Base-by-base conservation (phyloP, 1,284 basidiomycete species). In the Pyrrhoderma noxium region DNA sequence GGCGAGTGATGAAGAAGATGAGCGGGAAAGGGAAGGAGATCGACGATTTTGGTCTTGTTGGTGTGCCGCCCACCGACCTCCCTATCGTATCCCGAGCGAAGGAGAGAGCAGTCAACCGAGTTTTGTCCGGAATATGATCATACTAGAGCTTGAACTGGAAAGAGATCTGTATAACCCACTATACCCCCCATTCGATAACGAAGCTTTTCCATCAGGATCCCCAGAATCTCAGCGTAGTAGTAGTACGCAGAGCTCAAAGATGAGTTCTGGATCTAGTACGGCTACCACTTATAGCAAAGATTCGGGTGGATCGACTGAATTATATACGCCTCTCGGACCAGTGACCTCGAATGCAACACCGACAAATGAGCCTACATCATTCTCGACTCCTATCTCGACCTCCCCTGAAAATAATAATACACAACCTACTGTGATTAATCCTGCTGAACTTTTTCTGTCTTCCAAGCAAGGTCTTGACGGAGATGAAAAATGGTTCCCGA, bases 91-190 rank as follows among this genome's bases (percentile, higher is more conserved):
- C 11, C 38, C 5, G 14, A 34, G 38, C 37, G 35, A 59, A 36
- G 47, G 62, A 13, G 34, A 22, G 3, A 35, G 16, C 8, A 25
- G 34, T 23, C 25, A 34, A 11, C 45, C 36, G 23, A 16, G 21
- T 8, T 47, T 39, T 44, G 48, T 60, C 57, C 52, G 62, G 61
- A 49, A 62, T 9, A 41, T 77, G 47, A 77, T 90, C 58, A 74
- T 90, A 31, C 75, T 93, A 60, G 91, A 94, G 63, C 89, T 93
- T 58, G 91, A 93, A 65, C 72, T 91, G 19, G 87, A 92, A 61
- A 66, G 71, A 45, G 90, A 93, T 62, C 59, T 63, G 0, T 67
- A 82, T 62, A 92, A 93, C 59, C 90, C 90, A 0, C 68, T 92
- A 8, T 84, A 84, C 60, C 79, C 80, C 4, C 62, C 69, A 27